These are phyloP conservation scores for Hyaloscypha variabilis DNA, from an alignment of 495 filamentous ascomycete genomes.

Conservation along the genomic window DNA sequence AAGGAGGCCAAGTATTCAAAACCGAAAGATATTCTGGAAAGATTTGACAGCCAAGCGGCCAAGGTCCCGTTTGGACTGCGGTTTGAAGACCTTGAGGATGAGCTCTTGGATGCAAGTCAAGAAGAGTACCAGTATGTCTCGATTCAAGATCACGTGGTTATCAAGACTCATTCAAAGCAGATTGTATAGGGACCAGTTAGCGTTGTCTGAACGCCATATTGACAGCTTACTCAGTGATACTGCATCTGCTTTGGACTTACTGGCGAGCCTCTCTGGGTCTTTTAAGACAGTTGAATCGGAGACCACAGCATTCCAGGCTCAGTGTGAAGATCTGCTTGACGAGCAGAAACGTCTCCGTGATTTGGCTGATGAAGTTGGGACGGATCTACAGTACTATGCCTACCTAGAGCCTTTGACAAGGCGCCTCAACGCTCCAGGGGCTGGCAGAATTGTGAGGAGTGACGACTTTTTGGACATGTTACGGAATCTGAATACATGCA, in stretches of 20 bases:
- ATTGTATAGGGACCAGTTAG: conserved; percentile 77
- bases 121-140: conserved; percentile 76
- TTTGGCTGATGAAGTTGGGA: conserved; percentile 78
- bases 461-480: conserved; percentile 86
- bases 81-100: conserved; percentile 64
- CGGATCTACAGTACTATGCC: conserved; percentile 87
- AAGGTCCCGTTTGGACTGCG: neutral
- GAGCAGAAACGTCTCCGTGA: conserved; percentile 76
- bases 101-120: conserved; percentile 77
- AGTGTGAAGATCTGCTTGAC: conserved; percentile 81
- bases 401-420: conserved; percentile 90
- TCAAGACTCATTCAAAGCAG: conserved; percentile 40
- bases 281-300: conserved; percentile 87
- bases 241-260: conserved; percentile 67
- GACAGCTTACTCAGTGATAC: conserved; percentile 78
- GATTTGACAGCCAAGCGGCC: neutral
- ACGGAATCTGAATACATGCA: conserved; percentile 79
- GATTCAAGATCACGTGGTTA: neutral
- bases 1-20: conserved; percentile 47
- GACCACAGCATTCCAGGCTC: conserved; percentile 86
- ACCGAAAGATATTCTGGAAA: conserved; percentile 40
- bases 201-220: conserved; percentile 76
- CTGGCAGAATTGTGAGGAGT: conserved; percentile 77
- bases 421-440: conserved; percentile 88
- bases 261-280: conserved; percentile 76